These are phyloP conservation scores for Aspergillus awamori DNA, from an alignment of 2,329 filamentous ascomycete species.

Conservation along the genomic window DNA sequence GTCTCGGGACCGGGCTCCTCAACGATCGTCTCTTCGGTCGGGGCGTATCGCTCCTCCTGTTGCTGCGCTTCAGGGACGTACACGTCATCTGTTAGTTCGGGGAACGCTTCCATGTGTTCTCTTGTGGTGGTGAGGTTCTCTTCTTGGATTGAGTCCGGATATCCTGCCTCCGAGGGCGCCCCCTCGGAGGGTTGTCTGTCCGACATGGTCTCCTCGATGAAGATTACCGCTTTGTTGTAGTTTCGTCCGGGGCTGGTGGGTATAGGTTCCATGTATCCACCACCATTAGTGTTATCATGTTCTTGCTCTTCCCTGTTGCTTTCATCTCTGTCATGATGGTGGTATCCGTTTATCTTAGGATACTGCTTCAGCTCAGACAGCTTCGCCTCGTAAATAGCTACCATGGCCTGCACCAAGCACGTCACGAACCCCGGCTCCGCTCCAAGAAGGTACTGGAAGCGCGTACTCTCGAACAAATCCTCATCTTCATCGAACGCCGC, in stretches of 20 bases:
- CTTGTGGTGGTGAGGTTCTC: not conserved
- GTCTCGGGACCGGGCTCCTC: not conserved
- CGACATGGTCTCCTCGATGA: not conserved
- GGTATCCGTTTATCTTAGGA: not conserved
- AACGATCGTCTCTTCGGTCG: not conserved
- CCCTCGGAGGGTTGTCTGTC: not conserved
- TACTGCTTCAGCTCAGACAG: slow-evolving; percentile 1
- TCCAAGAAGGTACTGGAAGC: slow-evolving; percentile 4
- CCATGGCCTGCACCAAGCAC: slow-evolving; percentile 6
- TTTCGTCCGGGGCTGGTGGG: not conserved
- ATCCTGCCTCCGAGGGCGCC: not conserved
- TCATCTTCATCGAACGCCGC: slow-evolving; percentile 6
- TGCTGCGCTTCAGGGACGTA: not conserved
- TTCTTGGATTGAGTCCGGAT: not conserved
- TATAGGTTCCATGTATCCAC: not conserved
- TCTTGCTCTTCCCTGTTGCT: too few relatives aligned
- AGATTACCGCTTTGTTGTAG: not conserved
- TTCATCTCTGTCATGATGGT: not conserved
- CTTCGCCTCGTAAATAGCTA: slow-evolving; percentile 4
- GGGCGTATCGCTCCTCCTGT: not conserved
- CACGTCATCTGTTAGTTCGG: not conserved
- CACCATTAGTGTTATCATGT: not conserved
- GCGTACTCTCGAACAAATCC: slow-evolving; percentile 6
- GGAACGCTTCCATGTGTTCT: not conserved
- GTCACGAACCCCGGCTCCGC: slow-evolving; percentile 2